These are phyloP conservation scores for Colletotrichum sp. DNA, from an alignment of 2,329 filamentous ascomycete genomes.

Conservation along the genomic window DNA sequence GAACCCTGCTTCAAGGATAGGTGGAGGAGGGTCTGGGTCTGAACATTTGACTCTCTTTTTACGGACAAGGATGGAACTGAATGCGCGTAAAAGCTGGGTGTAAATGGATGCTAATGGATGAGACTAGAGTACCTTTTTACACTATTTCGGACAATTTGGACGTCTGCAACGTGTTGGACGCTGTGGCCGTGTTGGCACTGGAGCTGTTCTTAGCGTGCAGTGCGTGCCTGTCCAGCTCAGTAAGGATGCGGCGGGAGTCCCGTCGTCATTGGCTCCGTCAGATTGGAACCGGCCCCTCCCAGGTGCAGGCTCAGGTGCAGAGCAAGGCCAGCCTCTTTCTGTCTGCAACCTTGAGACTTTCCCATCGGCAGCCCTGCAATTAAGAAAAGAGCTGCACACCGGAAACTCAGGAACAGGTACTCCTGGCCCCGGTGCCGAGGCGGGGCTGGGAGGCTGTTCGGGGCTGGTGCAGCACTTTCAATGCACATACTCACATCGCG, in stretches of 20 bases:
- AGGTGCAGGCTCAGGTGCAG: not conserved
- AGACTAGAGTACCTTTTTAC: not conserved
- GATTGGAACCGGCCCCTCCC: conserved; percentile 2
- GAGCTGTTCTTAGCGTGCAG: not conserved
- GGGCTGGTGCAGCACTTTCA: not conserved
- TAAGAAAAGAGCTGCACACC: not conserved
- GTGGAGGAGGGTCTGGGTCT: not conserved
- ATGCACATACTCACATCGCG: not conserved
- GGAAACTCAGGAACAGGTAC: conserved; percentile 2
- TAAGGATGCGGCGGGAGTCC: not conserved
- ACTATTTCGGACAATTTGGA: not conserved
- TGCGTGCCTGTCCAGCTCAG: not conserved
- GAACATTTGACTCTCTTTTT: not conserved
- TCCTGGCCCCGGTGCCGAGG: not conserved
- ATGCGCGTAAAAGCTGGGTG: not conserved
- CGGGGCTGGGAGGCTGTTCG: conserved; percentile 4
- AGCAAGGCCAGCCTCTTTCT: not conserved
- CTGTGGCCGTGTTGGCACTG: not conserved
- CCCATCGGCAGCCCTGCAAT: conserved; percentile 13
- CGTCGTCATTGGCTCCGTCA: conserved; percentile 16
- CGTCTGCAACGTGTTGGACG: not conserved
- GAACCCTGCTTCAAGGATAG: not conserved
- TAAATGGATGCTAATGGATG: not conserved
- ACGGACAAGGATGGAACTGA: not conserved
- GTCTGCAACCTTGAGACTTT: not conserved